Conservation (phyloP, 2,329 filamentous ascomycete genomes). For the Aureobasidium sp. region DNA sequence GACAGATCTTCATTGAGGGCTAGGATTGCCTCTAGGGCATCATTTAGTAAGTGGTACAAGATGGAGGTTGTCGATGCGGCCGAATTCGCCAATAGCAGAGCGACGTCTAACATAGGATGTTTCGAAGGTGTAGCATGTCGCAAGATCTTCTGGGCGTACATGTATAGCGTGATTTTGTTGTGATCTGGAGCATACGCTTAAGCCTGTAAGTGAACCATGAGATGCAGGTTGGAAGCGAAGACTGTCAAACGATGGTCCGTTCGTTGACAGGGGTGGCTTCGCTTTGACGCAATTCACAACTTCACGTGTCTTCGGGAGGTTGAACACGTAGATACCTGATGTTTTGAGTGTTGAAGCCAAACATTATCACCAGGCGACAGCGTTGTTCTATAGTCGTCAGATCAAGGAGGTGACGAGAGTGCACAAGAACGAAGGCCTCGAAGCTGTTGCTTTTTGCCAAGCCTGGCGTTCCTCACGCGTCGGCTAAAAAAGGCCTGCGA, state of each 20-base stretch:
- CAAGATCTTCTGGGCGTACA: not conserved
- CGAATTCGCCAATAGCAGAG: not conserved
- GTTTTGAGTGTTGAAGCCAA: not conserved
- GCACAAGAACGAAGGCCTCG: not conserved
- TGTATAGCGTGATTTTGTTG: not conserved
- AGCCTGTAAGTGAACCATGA: not conserved
- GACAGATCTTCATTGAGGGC: not conserved
- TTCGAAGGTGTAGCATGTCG: not conserved
- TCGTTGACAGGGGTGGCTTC: not conserved
- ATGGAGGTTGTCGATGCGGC: not conserved
- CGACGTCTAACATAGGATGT: not conserved
- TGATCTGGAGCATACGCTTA: not conserved
- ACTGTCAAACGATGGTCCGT: constrained; percentile 4
- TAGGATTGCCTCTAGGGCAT: not conserved
- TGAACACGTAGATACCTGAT: not conserved
- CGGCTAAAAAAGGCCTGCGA: not conserved
- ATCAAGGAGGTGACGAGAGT: not conserved
- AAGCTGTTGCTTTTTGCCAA: not conserved
- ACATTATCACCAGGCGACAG: not conserved
- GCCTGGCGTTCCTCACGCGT: not conserved
- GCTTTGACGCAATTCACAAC: not conserved
- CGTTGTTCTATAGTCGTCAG: not conserved
- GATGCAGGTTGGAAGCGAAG: not conserved
- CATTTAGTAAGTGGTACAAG: not conserved
- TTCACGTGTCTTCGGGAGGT: too few species aligned